A percentile compares a stretch with the other conserved stretches of the same genome.
These are phyloP conservation scores for Hyaloscypha variabilis DNA, from an alignment of 495 filamentous ascomycete genomes.

Conservation along the genomic window DNA sequence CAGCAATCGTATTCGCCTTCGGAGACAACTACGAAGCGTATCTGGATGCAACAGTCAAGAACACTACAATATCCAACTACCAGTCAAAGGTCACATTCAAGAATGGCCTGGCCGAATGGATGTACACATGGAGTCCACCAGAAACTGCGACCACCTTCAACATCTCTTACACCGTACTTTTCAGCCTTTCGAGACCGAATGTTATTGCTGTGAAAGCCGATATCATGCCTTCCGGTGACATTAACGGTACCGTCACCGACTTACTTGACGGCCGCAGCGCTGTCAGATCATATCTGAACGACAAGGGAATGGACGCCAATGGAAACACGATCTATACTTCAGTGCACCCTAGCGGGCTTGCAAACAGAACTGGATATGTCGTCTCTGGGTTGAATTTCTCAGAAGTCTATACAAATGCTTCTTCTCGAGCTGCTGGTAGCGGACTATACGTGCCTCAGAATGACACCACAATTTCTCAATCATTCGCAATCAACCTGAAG, in stretches of 20 bases:
- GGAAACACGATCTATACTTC: slow-evolving; percentile 48
- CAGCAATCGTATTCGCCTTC: slow-evolving; percentile 59
- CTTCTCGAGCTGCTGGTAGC: slow-evolving; percentile 37
- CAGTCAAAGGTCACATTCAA: slow-evolving; percentile 64
- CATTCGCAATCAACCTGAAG: slow-evolving; percentile 42
- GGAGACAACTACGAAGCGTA: slow-evolving; percentile 52
- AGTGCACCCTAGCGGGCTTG: slow-evolving; percentile 51
- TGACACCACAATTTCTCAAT: slow-evolving; percentile 53
- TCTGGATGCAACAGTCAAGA: slow-evolving; percentile 65
- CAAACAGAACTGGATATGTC: slow-evolving; percentile 53
- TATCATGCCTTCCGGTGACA: slow-evolving; percentile 44
- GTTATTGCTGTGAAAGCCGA: slow-evolving; percentile 49
- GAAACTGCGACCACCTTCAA: slow-evolving; percentile 48
- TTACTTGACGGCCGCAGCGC: slow-evolving; percentile 57
- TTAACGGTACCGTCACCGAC: slow-evolving; percentile 51
- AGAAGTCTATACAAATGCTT: slow-evolving; percentile 35
- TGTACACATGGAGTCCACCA: slow-evolving; percentile 66
- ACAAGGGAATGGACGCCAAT: slow-evolving; percentile 44
- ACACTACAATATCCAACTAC: slow-evolving; percentile 61
- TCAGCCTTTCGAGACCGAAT: slow-evolving; percentile 42
- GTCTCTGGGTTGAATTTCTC: slow-evolving; percentile 46
- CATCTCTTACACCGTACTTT: slow-evolving; percentile 57
- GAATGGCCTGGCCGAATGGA: slow-evolving; percentile 63
- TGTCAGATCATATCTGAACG: slow-evolving; percentile 45
- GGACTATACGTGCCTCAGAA: slow-evolving; percentile 42